phyloP scores from a whole-genome alignment of 1,284 basidiomycete species.

The Rhodotorula sp. region DNA sequence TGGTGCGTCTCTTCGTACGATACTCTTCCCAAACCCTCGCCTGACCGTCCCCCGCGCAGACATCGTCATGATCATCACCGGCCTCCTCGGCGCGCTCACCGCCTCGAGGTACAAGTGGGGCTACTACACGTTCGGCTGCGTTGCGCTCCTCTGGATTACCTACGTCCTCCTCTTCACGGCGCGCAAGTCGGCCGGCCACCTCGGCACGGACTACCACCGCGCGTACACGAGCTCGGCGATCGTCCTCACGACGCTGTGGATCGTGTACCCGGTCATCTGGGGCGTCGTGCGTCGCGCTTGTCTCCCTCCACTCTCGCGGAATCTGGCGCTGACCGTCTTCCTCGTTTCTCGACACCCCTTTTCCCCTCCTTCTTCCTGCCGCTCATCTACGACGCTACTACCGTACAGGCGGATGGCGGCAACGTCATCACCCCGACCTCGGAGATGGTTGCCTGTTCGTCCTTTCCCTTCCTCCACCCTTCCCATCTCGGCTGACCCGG shows the following conservation, averaged over 20 bases:
- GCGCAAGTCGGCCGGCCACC: constrained; percentile 51
- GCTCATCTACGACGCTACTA: no score
- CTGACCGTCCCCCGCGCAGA: constrained; percentile 56
- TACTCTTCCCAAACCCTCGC: constrained; percentile 26
- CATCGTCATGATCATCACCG: constrained; percentile 56
- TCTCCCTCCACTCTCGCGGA: no score
- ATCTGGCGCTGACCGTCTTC: no score
- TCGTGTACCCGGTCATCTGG: constrained; percentile 59
- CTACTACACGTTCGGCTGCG: constrained; percentile 54
- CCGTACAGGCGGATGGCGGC: constrained; percentile 53
- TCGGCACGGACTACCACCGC: constrained; percentile 52
- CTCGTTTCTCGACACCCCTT: no score
- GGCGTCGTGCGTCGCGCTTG: constrained; percentile 44
- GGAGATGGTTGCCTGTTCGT: constrained; percentile 8
- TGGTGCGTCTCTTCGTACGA: constrained; percentile 50
- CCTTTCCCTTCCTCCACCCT: constrained; percentile 27
- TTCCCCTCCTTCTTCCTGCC: no score
- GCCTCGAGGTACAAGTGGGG: constrained; percentile 58
- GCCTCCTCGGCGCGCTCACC: constrained; percentile 60
- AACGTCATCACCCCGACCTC: constrained; percentile 56
- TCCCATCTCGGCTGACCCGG: constrained; percentile 39
- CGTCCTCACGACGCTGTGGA: constrained; percentile 57
- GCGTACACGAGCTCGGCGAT: constrained; percentile 55
- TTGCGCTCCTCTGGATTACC: constrained; percentile 59
- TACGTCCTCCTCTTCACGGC: constrained; percentile 51